phyloP scores from a whole-genome alignment of 805 yeast species.

The Hermanozyma aechmeae region DNA sequence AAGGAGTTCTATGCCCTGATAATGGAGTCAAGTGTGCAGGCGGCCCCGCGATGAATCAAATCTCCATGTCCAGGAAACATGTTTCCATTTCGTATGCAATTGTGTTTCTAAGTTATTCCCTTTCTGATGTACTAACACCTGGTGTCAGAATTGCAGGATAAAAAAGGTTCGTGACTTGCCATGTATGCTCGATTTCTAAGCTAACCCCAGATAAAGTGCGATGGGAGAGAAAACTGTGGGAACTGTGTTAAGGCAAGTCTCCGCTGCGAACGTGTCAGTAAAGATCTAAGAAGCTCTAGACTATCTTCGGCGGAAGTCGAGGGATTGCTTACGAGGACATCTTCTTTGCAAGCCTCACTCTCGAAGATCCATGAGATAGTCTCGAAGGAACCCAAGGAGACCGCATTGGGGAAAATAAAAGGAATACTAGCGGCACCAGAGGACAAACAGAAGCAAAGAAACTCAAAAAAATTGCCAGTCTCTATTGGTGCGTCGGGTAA shows the following conservation, averaged over 20 bases:
- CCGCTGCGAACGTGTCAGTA: slow-evolving; percentile 4
- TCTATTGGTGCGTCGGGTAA: slow-evolving; percentile 9
- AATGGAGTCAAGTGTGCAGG: too few relatives aligned
- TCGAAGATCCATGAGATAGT: slow-evolving; percentile 3
- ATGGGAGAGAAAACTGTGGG: slow-evolving; percentile 5
- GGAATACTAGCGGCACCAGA: not conserved
- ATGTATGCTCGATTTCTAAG: too few relatives aligned
- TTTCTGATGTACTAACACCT: slow-evolving; percentile 1
- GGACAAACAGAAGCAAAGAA: slow-evolving; percentile 1
- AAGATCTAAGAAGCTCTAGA: slow-evolving; percentile 6
- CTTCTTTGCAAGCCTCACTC: slow-evolving; percentile 4
- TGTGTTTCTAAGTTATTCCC: not conserved
- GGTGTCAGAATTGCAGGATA: slow-evolving; percentile 9
- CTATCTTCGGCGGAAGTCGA: slow-evolving; percentile 3
- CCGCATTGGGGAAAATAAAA: slow-evolving; percentile 1
- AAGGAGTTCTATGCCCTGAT: slow-evolving; percentile 70
- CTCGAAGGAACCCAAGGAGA: not conserved
- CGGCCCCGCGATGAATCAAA: slow-evolving; percentile 59
- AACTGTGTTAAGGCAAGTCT: slow-evolving; percentile 4
- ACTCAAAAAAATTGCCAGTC: slow-evolving; percentile 6
- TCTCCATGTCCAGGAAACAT: slow-evolving; percentile 40
- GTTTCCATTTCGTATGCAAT: slow-evolving; percentile 8
- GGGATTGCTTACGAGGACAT: slow-evolving; percentile 3
- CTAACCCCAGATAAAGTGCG: slow-evolving; percentile 7
- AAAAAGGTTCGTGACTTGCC: slow-evolving; percentile 5